A percentile compares a stretch with the other conserved stretches of the same genome.
Conservation (phyloP, 441 rosid species). For the Corymbia citriodora region DNA sequence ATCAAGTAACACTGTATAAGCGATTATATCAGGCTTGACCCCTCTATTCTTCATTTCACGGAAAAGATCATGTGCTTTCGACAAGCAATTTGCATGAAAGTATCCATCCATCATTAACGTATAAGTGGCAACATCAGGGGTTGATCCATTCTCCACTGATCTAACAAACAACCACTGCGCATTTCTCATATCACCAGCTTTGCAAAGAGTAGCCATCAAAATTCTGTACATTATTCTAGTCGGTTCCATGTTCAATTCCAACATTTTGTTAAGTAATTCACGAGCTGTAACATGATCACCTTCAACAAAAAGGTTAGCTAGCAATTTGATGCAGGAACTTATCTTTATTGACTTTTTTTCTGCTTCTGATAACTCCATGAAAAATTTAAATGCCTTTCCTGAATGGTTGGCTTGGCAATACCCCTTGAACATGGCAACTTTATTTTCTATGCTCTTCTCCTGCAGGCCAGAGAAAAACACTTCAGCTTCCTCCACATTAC, state of each 20-base stretch:
- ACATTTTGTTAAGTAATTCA: conserved; percentile 30
- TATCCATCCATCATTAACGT: conserved; percentile 61
- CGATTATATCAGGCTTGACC: conserved; percentile 46
- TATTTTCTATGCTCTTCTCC: conserved; percentile 32
- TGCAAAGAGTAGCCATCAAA: conserved; percentile 39
- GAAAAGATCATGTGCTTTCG: conserved; percentile 37
- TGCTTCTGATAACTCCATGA: conserved; percentile 18
- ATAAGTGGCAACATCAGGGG: conserved; percentile 45
- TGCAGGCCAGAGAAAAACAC: conserved; percentile 28
- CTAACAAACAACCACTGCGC: conserved; percentile 36
- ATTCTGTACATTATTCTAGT: conserved; percentile 32
- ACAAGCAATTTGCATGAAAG: conserved; percentile 36
- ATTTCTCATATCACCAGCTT: conserved; percentile 26
- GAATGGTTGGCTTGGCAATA: conserved; percentile 39
- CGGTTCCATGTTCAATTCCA: conserved; percentile 27
- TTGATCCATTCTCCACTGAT: conserved; percentile 25
- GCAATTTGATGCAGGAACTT: conserved; percentile 41
- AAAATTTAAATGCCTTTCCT: conserved; percentile 32
- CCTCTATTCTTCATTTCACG: conserved; percentile 52
- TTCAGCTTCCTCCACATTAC: conserved; percentile 56
- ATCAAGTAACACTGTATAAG: conserved; percentile 55
- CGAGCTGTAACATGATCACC: conserved; percentile 33
- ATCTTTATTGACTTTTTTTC: conserved; percentile 20
- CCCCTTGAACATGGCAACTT: conserved; percentile 56
- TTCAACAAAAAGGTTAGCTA: conserved; percentile 33